Percentiles rank a stretch among this genome's conserved stretches.
phyloP scores from a whole-genome alignment of 2,329 filamentous ascomycete genomes.

The Penicillium frequentans region DNA sequence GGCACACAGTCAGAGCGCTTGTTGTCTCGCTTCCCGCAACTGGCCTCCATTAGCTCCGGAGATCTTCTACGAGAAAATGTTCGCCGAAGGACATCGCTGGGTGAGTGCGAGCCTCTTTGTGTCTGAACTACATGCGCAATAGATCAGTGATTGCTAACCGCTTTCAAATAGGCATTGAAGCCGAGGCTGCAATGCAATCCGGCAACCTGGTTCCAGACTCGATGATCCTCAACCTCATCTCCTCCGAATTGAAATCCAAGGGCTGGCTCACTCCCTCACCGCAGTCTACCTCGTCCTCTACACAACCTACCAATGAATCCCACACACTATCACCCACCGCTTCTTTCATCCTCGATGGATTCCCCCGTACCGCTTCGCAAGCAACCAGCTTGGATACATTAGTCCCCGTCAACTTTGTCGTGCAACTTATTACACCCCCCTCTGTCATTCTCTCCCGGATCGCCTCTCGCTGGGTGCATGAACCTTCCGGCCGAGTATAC shows the following conservation, averaged over 20 bases:
- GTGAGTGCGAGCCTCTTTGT: conserved; percentile 49
- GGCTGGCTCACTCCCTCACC: conserved; percentile 69
- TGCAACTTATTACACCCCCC: conserved; percentile 81
- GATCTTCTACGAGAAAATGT: conserved; percentile 93
- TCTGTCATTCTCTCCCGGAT: conserved; percentile 88
- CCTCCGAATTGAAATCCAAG: conserved; percentile 79
- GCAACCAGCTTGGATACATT: conserved; percentile 74
- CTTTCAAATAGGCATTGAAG: conserved; percentile 71
- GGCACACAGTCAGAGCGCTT: conserved; percentile 92
- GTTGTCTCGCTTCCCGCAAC: conserved; percentile 80
- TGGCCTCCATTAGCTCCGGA: conserved; percentile 89
- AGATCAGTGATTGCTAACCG: conserved; percentile 2
- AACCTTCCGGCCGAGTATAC: conserved; percentile 87
- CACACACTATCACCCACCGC: conserved; percentile 68
- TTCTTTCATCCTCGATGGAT: conserved; percentile 94
- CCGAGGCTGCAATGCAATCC: conserved; percentile 81
- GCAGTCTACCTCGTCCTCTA: conserved; percentile 9
- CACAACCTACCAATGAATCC: conserved; percentile 17
- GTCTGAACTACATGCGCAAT: neutral
- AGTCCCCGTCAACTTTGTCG: conserved; percentile 91
- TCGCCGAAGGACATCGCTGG: conserved; percentile 79
- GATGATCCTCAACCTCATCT: conserved; percentile 89
- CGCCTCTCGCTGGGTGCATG: conserved; percentile 89
- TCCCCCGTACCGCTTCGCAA: conserved; percentile 83
- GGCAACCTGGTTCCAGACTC: conserved; percentile 89